Conservation (phyloP, 2,329 filamentous ascomycete species). For the Pestalotiopsis sp. region DNA sequence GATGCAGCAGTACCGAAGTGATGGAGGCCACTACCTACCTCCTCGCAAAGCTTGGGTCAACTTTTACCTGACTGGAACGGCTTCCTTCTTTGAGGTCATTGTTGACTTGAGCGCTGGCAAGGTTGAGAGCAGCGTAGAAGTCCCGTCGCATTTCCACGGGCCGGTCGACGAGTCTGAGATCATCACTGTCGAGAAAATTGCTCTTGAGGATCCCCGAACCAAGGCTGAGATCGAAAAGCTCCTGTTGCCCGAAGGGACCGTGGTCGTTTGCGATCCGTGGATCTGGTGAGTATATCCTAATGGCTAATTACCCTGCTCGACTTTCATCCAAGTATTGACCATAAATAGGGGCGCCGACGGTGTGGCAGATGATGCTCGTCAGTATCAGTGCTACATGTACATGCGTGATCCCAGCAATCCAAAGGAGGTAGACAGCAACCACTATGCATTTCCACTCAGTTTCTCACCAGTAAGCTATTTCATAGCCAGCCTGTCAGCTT, state of each 20-base stretch:
- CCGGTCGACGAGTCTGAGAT: slow-evolving; percentile 8
- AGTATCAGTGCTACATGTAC: slow-evolving; percentile 14
- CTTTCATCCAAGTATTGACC: background rate
- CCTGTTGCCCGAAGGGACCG: background rate
- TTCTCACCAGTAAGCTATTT: slow-evolving; percentile 7
- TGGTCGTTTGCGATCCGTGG: slow-evolving; percentile 11
- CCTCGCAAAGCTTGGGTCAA: slow-evolving; percentile 10
- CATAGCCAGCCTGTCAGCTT: background rate
- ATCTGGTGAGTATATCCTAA: slow-evolving; percentile 4
- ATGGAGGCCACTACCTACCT: background rate
- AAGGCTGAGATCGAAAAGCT: slow-evolving; percentile 13
- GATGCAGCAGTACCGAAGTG: slow-evolving; percentile 10
- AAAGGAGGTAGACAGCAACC: slow-evolving; percentile 10
- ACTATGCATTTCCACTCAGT: slow-evolving; percentile 10
- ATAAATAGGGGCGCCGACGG: slow-evolving; percentile 6
- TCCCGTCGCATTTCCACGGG: slow-evolving; percentile 8
- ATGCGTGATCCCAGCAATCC: slow-evolving; percentile 9
- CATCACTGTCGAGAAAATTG: slow-evolving; percentile 6
- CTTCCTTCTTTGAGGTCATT: slow-evolving; percentile 11
- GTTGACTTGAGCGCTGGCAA: background rate
- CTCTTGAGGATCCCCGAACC: slow-evolving; percentile 1
- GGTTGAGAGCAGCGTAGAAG: slow-evolving; percentile 8
- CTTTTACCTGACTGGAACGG: slow-evolving; percentile 9
- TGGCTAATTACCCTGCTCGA: background rate
- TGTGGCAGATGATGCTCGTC: slow-evolving; percentile 4